Evolutionary conservation across 2,329 filamentous ascomycete genomes (phyloP), one percentile per base, ranked within the genome.

Genomic region (Verticillium dahliae): DNA sequence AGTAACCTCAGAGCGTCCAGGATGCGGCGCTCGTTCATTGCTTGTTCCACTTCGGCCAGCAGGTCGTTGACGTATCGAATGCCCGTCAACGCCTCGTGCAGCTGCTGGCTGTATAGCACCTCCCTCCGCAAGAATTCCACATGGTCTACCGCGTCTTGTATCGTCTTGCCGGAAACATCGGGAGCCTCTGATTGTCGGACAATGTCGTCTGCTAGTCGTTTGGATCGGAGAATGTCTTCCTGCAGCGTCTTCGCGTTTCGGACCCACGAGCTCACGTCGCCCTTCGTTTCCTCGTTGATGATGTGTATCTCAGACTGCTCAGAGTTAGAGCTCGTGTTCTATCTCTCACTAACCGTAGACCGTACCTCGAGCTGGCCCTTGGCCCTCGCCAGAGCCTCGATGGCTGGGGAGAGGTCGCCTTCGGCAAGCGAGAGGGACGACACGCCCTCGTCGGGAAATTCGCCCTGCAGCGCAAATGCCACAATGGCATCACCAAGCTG

Each of bases 261-360:
- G 61, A 96, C 90, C 94, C 94, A 98, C 59, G 88, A 85, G 70
- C 92, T 90, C 58, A 97, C 89, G 69, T 96, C 90, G 45, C 88
- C 85, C 61, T 88, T 90, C 18, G 87, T 90, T 66, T 92, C 87
- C 70, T 87, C 85, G 74, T 93, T 96, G 64, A 95, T 85, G 27
- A 79, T 74, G 66, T 88, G 89, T 62, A 98, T 89, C 68, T 96
- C 88, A 63, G 82, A 76, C 87, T 90, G 61, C 18, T 6, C 14
- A 22, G 6, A 13, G 15, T 50, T 5, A 34, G 37, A 4, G 4
- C 27, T 4, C 4, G 27, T 27, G 6, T 11, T 11, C 6, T 14
- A 54, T 13, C 22, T 13, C 15, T 34, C 15, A 6, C 31, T 35
- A 13, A 2, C 9, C 34, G 14, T 5, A 7, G 33, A 13, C 14